These are phyloP conservation scores for Plasmodium malariae DNA, from an alignment of 169 alveolate species.

Conservation along the genomic window DNA sequence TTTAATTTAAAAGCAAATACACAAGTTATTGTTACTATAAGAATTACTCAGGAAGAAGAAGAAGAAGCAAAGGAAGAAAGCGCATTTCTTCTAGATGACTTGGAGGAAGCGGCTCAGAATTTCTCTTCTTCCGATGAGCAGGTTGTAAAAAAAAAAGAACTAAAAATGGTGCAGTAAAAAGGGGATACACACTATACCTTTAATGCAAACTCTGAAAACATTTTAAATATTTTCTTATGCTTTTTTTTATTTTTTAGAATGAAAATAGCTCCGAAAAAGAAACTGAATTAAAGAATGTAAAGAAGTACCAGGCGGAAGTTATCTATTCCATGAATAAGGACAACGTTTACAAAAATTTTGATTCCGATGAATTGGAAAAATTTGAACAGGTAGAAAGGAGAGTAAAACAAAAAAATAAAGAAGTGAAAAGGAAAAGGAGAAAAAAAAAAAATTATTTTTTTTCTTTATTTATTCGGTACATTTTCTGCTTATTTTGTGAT, in stretches of 20 bases:
- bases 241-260: conserved; percentile 9
- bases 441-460: too few relatives aligned
- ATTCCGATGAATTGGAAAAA: conserved; percentile 40
- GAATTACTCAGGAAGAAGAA: conserved; percentile 59
- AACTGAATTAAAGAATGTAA: conserved; percentile 20
- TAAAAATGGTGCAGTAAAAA: too few relatives aligned
- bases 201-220: too few relatives aligned
- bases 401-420: not conserved
- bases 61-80: conserved; percentile 72
- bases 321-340: conserved; percentile 55
- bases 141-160: not conserved
- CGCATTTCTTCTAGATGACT: conserved; percentile 32
- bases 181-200: too few relatives aligned
- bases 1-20: conserved; percentile 11
- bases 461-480: not conserved
- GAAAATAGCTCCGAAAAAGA: conserved; percentile 11
- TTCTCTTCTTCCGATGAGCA: conserved; percentile 23
- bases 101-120: conserved; percentile 70
- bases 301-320: conserved; percentile 64
- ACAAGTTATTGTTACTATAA: conserved; percentile 9
- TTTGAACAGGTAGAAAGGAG: conserved; percentile 37
- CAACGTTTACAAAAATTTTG: conserved; percentile 45
- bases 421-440: not conserved
- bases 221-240: not conserved
- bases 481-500: not conserved